Conservation (phyloP, 2,329 filamentous ascomycete genomes). For the Epichloe baconii region DNA sequence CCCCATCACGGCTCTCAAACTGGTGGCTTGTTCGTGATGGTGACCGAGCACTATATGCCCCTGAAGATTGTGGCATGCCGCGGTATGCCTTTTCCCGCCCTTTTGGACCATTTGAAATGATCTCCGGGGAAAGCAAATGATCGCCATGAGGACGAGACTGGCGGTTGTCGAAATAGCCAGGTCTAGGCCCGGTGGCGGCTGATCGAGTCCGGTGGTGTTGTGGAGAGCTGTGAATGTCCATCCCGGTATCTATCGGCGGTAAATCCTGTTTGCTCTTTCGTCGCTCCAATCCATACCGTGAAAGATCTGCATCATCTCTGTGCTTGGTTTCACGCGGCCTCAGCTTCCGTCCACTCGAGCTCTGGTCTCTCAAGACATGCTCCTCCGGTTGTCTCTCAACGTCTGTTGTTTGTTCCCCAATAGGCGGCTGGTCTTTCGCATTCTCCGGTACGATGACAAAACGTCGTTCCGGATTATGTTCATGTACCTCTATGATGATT, state of each 20-base stretch:
- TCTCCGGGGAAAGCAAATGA: constrained; percentile 27
- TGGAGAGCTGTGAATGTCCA: constrained; percentile 14
- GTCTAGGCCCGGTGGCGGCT: constrained; percentile 17
- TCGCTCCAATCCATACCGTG: constrained; percentile 14
- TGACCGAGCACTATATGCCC: constrained; percentile 21
- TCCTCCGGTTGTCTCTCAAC: neutral
- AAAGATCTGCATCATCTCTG: neutral
- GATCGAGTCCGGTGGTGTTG: constrained; percentile 25
- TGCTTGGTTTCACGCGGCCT: neutral
- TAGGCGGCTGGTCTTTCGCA: constrained; percentile 2
- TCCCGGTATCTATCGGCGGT: constrained; percentile 31
- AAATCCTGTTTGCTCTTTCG: constrained; percentile 26
- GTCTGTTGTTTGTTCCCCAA: neutral
- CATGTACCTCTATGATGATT: constrained; percentile 49
- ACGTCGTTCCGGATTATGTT: constrained; percentile 48
- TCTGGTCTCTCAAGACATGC: neutral
- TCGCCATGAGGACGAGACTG: constrained; percentile 18
- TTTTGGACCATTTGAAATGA: constrained; percentile 26
- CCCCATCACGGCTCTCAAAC: constrained; percentile 15
- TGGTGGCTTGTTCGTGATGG: constrained; percentile 18
- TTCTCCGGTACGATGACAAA: constrained; percentile 44
- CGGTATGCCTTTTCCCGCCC: constrained; percentile 32
- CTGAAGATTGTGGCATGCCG: constrained; percentile 8
- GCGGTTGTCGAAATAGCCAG: constrained; percentile 20
- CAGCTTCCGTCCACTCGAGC: neutral